These are phyloP conservation scores for Leccinum ponderosum DNA, from an alignment of 1,284 basidiomycete genomes.

Conservation along the genomic window DNA sequence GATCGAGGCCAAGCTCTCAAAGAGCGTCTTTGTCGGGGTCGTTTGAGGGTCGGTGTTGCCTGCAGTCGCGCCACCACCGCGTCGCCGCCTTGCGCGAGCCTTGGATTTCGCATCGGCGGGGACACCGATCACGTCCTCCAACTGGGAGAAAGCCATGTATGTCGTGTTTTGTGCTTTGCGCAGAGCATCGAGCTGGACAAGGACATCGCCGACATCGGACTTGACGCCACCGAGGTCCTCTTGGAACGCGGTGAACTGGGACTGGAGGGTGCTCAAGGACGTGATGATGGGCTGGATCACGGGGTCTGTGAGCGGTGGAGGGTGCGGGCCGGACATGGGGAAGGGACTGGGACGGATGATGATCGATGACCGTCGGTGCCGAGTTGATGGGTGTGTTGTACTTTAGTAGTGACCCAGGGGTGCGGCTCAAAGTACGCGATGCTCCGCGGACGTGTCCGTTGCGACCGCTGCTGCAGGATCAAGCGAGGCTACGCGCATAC, in stretches of 20 bases:
- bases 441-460: conserved; percentile 1
- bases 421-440: conserved; percentile 4
- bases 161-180: conserved; percentile 17
- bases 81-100: not conserved
- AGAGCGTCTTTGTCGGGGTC: conserved; percentile 5
- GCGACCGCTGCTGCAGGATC: not conserved
- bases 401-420: not conserved
- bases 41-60: not conserved
- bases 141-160: conserved; percentile 3
- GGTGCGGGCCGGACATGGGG: not conserved
- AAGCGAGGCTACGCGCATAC: not conserved
- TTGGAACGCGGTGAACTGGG: conserved; percentile 18
- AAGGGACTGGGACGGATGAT: not conserved
- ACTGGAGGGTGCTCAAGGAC: conserved; percentile 14
- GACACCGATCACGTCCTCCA: conserved; percentile 22
- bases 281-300: not conserved
- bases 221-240: conserved; percentile 5
- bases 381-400: conserved; percentile 2
- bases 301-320: not conserved
- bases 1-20: conserved; percentile 22
- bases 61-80: not conserved
- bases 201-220: conserved; percentile 16
- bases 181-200: conserved; percentile 19
- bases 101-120: not conserved
- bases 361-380: not conserved